A percentile compares a stretch with the other conserved stretches of the same genome.
Conservation (phyloP, 2,329 filamentous ascomycete species). For the Xylaria polymorpha region DNA sequence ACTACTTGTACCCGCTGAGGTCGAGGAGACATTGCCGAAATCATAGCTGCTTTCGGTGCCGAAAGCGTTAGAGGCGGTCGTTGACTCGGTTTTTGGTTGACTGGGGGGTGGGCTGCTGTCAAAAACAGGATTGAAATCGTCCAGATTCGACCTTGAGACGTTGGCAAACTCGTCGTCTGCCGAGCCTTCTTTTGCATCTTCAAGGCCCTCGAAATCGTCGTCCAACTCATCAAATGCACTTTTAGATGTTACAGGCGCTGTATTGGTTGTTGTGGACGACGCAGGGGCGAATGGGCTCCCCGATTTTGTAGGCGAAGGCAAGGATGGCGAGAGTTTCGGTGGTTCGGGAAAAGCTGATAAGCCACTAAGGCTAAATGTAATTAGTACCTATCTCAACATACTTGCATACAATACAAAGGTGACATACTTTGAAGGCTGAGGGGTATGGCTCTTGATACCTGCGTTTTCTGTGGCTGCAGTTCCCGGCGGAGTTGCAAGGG, state of each 20-base stretch:
- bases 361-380: constrained; percentile 44
- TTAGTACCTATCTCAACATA: constrained; percentile 40
- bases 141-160: constrained; percentile 75
- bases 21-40: constrained; percentile 61
- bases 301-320: constrained; percentile 47
- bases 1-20: constrained; percentile 48
- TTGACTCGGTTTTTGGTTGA: constrained; percentile 65
- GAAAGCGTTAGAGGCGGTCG: constrained; percentile 56
- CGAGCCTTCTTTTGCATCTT: constrained; percentile 84
- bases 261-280: constrained; percentile 51
- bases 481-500: constrained; percentile 47
- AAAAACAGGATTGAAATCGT: constrained; percentile 85
- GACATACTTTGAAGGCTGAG: constrained; percentile 49
- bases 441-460: constrained; percentile 40
- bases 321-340: constrained; percentile 53
- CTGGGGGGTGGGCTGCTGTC: constrained; percentile 73
- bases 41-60: constrained; percentile 69
- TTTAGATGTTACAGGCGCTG: constrained; percentile 55
- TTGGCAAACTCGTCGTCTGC: constrained; percentile 84
- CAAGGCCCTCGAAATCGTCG: constrained; percentile 82
- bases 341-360: constrained; percentile 48
- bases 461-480: constrained; percentile 43
- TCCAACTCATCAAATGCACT: constrained; percentile 80
- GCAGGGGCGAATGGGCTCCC: constrained; percentile 53
- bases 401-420: constrained; percentile 28